These are phyloP conservation scores for Heterobasidion occidentale DNA, from an alignment of 1,284 basidiomycete species.

Conservation along the genomic window DNA sequence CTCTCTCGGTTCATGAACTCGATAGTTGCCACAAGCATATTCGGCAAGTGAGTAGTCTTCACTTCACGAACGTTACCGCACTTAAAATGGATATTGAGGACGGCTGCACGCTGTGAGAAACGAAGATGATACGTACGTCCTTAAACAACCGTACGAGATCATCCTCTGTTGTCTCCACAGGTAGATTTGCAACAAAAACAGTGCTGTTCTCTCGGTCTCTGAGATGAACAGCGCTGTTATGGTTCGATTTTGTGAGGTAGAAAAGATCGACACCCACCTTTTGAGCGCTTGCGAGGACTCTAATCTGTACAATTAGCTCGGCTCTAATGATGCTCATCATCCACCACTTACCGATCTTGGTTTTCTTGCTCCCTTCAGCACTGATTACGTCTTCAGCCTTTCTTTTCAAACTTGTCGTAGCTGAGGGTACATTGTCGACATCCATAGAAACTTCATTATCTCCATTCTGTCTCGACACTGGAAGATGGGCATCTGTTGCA, in stretches of 20 bases:
- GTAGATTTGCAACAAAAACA: constrained; percentile 78
- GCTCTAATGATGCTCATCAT: neutral
- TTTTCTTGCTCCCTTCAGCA: constrained; percentile 45
- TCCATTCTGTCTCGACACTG: constrained; percentile 1
- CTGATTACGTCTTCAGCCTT: constrained; percentile 47
- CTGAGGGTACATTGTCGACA: constrained; percentile 31
- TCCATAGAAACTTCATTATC: constrained; percentile 36
- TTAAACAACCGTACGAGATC: constrained; percentile 76
- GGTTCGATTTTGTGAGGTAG: neutral
- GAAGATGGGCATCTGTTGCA: constrained; percentile 15
- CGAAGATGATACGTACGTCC: constrained; percentile 51
- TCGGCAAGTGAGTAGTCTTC: constrained; percentile 56
- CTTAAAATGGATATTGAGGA: constrained; percentile 29
- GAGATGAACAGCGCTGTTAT: neutral
- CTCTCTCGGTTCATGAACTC: constrained; percentile 73
- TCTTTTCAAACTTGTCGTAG: constrained; percentile 44
- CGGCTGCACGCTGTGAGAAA: neutral
- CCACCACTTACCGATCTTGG: constrained; percentile 42
- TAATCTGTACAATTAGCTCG: constrained; percentile 14
- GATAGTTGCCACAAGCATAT: constrained; percentile 64
- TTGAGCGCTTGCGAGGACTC: constrained; percentile 46
- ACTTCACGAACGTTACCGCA: constrained; percentile 80
- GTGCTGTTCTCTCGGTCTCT: constrained; percentile 96
- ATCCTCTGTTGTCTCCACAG: constrained; percentile 46
- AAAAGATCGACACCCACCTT: constrained; percentile 33